A percentile compares a stretch with the other conserved stretches of the same genome.
Conservation (phyloP, 75 land plant genomes). For the Isoetes taiwanensis region DNA sequence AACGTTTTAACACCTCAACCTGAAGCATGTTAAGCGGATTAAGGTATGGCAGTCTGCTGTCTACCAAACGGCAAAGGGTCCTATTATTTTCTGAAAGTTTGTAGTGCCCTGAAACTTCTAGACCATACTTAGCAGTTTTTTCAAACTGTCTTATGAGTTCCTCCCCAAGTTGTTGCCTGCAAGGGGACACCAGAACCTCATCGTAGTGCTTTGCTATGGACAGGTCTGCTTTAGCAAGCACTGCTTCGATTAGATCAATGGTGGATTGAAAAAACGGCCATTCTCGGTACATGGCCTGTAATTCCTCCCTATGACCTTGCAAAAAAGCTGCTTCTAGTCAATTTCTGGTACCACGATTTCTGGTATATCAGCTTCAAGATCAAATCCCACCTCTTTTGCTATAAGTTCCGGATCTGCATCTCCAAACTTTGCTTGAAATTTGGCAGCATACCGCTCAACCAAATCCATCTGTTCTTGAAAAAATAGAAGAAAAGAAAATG, state of each 20-base stretch:
- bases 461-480: too few relatives aligned
- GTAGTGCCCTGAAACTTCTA: conserved; percentile 76
- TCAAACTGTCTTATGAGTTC: conserved; percentile 47
- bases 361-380: too few relatives aligned
- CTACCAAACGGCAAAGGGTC: conserved; percentile 65
- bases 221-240: conserved; percentile 80
- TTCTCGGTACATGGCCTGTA: conserved; percentile 79
- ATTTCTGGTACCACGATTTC: too few relatives aligned
- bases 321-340: conserved; percentile 60
- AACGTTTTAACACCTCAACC: conserved; percentile 68
- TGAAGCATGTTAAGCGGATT: conserved; percentile 75
- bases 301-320: conserved; percentile 48
- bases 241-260: conserved; percentile 94
- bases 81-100: conserved; percentile 77
- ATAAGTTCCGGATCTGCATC: too few relatives aligned
- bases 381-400: too few relatives aligned
- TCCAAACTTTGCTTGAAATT: too few relatives aligned
- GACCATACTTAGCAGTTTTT: conserved; percentile 42
- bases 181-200: conserved; percentile 60
- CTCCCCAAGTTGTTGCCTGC: conserved; percentile 44
- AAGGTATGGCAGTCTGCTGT: conserved; percentile 75
- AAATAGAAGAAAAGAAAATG: too few relatives aligned
- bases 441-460: too few relatives aligned
- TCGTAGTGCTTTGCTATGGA: conserved; percentile 86
- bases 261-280: conserved; percentile 95